These are phyloP conservation scores for Fistulinella prunicolor DNA, from an alignment of 768 basidiomycete species.

Conservation along the genomic window DNA sequence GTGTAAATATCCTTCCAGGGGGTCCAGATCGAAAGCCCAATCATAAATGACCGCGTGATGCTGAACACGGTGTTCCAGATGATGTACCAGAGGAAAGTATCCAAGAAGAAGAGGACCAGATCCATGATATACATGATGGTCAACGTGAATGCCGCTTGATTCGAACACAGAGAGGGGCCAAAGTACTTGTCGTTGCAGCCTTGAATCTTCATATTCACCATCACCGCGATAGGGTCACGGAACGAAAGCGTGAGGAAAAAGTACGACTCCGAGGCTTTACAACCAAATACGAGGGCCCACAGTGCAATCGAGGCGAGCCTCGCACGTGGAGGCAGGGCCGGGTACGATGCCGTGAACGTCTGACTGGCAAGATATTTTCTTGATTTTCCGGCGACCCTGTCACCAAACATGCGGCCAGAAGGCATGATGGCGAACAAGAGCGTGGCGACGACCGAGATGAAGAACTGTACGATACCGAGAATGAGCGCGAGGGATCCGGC, in stretches of 20 bases:
- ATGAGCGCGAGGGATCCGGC: slow-evolving; percentile 80
- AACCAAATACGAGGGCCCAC: slow-evolving; percentile 92
- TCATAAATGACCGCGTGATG: slow-evolving; percentile 80
- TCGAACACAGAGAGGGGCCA: slow-evolving; percentile 77
- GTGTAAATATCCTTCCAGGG: slow-evolving; percentile 99
- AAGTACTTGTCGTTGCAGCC: slow-evolving; percentile 86
- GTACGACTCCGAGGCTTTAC: slow-evolving; percentile 96
- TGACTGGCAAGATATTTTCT: slow-evolving; percentile 98
- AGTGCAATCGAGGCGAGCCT: slow-evolving; percentile 79
- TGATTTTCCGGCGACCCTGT: slow-evolving; percentile 91
- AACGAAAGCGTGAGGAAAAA: slow-evolving; percentile 97
- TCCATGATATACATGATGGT: slow-evolving; percentile 99
- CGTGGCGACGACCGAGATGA: slow-evolving; percentile 83
- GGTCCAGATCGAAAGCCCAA: slow-evolving; percentile 97
- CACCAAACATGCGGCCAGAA: slow-evolving; percentile 98
- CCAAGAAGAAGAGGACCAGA: slow-evolving; percentile 93
- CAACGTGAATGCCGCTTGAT: slow-evolving; percentile 93
- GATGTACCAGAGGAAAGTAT: slow-evolving; percentile 99
- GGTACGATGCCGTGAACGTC: slow-evolving; percentile 97
- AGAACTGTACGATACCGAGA: slow-evolving; percentile 95
- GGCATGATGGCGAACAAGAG: slow-evolving; percentile 89
- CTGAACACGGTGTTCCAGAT: slow-evolving; percentile 98
- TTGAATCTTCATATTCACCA: slow-evolving; percentile 96
- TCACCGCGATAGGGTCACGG: slow-evolving; percentile 87
- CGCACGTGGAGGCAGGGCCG: slow-evolving; percentile 54